Percentiles rank a stretch among this genome's conserved stretches.
These are phyloP conservation scores for Haplosporangium gracile DNA, from an alignment of 192 early-diverging fungal genomes.

Conservation along the genomic window DNA sequence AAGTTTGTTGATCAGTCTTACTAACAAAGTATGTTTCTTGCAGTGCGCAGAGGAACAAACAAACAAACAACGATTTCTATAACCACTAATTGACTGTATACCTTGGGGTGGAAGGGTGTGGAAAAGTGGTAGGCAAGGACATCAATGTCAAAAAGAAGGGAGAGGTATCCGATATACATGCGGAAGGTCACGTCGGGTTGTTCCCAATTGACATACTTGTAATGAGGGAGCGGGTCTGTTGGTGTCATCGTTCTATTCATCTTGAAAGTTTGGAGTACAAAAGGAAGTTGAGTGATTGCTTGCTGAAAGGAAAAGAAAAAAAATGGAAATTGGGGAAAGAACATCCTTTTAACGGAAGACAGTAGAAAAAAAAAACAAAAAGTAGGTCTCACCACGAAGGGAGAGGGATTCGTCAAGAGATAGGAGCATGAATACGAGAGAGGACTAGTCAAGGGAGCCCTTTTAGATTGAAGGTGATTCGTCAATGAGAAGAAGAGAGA, in stretches of 20 bases:
- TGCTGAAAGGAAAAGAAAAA: background rate
- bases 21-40: background rate
- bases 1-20: background rate
- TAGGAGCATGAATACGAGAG: too few species aligned
- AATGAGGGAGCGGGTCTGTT: slow-evolving; percentile 19
- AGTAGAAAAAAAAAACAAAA: background rate
- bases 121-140: slow-evolving; percentile 45
- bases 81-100: background rate
- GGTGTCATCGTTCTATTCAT: background rate
- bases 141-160: slow-evolving; percentile 36
- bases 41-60: too few species aligned
- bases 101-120: slow-evolving; percentile 51
- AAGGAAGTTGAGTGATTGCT: background rate
- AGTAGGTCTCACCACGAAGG: background rate
- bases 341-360: background rate
- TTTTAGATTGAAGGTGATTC: background rate
- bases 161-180: slow-evolving; percentile 44
- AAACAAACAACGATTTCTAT: too few species aligned
- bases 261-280: background rate
- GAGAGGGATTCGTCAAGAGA: background rate
- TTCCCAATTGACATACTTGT: slow-evolving; percentile 42
- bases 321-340: background rate
- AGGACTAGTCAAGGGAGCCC: too few species aligned
- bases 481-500: background rate
- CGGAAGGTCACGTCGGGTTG: slow-evolving; percentile 24